A percentile compares a stretch with the other conserved stretches of the same genome.
Conservation (phyloP, 176 grass and related monocot genomes). For the Tillandsia leiboldiana region DNA sequence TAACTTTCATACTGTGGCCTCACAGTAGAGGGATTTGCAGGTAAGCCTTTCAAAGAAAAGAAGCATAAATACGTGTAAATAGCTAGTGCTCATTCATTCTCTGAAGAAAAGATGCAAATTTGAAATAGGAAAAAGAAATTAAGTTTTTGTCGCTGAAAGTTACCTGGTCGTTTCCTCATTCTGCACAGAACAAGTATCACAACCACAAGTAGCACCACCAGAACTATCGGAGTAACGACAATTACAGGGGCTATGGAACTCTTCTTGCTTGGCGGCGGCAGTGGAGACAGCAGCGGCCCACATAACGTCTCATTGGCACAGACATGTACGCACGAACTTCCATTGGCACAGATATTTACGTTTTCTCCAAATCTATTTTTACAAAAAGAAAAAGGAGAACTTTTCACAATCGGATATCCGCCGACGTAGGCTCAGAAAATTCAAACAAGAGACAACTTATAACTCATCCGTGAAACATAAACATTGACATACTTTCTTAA, state of each 20-base stretch:
- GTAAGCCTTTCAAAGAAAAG: neutral
- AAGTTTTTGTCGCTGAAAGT: neutral
- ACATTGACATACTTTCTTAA: neutral
- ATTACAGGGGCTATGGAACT: constrained; percentile 7
- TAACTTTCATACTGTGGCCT: neutral
- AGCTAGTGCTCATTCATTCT: neutral
- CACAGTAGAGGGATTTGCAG: neutral
- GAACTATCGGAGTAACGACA: constrained; percentile 16
- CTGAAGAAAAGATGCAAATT: neutral
- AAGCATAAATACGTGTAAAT: neutral
- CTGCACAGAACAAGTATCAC: constrained; percentile 5
- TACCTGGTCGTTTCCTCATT: constrained; percentile 11
- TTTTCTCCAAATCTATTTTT: constrained; percentile 23
- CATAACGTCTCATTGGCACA: constrained; percentile 20
- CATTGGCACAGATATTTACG: constrained; percentile 18
- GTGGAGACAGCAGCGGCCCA: no score
- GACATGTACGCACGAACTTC: constrained; percentile 14
- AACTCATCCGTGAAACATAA: neutral
- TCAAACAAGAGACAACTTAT: neutral
- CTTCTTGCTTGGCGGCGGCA: constrained; percentile 8
- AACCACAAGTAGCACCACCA: neutral
- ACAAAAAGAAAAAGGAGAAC: neutral
- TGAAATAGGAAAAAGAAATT: neutral
- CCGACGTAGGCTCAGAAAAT: neutral
- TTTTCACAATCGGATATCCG: neutral